A percentile compares a stretch with the other conserved stretches of the same genome.
These are phyloP conservation scores for Fistulinella prunicolor DNA, from an alignment of 768 basidiomycete species.

Conservation along the genomic window DNA sequence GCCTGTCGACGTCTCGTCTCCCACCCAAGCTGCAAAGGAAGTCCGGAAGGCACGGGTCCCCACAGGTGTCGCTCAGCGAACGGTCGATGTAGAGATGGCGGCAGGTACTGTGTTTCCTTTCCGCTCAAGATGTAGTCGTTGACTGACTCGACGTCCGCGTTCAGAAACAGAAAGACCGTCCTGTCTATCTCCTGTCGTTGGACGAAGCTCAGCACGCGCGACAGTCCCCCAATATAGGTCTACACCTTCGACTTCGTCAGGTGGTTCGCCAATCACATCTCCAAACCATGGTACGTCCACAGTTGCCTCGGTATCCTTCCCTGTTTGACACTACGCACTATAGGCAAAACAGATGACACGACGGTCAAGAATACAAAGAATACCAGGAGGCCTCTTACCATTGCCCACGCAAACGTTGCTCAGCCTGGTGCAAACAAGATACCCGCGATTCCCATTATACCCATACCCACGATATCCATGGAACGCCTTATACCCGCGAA, in stretches of 20 bases:
- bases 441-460: conserved; percentile 4
- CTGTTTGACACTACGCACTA: not conserved
- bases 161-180: not conserved
- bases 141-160: not conserved
- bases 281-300: conserved; percentile 5
- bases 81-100: not conserved
- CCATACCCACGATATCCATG: conserved; percentile 1
- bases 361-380: not conserved
- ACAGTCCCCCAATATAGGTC: not conserved
- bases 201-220: not conserved
- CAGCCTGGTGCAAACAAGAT: conserved; percentile 9
- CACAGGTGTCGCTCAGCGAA: not conserved
- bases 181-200: not conserved
- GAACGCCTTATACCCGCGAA: conserved; percentile 1
- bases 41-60: not conserved
- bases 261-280: not conserved
- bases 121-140: not conserved
- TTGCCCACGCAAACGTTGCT: not conserved
- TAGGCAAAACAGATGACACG: conserved; percentile 1
- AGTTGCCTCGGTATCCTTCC: not conserved
- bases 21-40: conserved; percentile 7
- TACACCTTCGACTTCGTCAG: not conserved
- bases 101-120: conserved; percentile 6
- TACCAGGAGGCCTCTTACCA: not conserved
- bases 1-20: not conserved